Evolutionary conservation across 345 rosid species (phyloP), one percentile per base, ranked within the genome.

Genomic region (Gossypium sturtianum): DNA sequence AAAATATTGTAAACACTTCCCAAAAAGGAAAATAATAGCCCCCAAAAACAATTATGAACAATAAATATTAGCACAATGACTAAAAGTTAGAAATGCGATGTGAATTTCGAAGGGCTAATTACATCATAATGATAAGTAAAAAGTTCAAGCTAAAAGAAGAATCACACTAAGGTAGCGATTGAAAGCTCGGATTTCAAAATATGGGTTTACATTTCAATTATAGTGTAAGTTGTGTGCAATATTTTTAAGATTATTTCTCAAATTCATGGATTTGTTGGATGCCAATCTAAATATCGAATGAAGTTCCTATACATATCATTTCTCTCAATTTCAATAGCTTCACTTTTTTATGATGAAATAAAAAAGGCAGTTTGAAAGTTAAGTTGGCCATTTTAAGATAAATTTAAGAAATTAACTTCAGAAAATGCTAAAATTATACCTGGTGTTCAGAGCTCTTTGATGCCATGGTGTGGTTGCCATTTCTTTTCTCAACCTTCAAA

Each of bases 401-500:
- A 73, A 60, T 47, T 4, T 51, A 52, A 23, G 57, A 47, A 23
- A 67, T 48, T 23, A 67, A 48, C 38, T 15, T 67, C 1, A 10
- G 41, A 57, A 34, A 4, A 13, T 10, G 20, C 20, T 3, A 43
- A 17, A 38, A 22, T 16, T 19, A 71, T 90, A 95, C 99, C 97
- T 88, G 93, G 75, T 83, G 72, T 63, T 83, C 92, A 7, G 81
- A 69, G 66, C 83, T 81, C 82, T 78, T 88, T 1, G 85, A 80
- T 19, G 85, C 63, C 65, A 58, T 65, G 41, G 84, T 70, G 47
- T 80, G 80, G 73, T 83, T 84, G 74, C 83, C 84, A 64, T 79
- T 67, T 80, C 93, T 83, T 80, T 84, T 90, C 61, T 87, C 93
- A 58, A 78, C 79, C 84, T 91, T 96, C 75, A 80, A 2, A 12